These are phyloP conservation scores for Ilex asprella DNA, from an alignment of 257 asterid genomes.

Conservation along the genomic window DNA sequence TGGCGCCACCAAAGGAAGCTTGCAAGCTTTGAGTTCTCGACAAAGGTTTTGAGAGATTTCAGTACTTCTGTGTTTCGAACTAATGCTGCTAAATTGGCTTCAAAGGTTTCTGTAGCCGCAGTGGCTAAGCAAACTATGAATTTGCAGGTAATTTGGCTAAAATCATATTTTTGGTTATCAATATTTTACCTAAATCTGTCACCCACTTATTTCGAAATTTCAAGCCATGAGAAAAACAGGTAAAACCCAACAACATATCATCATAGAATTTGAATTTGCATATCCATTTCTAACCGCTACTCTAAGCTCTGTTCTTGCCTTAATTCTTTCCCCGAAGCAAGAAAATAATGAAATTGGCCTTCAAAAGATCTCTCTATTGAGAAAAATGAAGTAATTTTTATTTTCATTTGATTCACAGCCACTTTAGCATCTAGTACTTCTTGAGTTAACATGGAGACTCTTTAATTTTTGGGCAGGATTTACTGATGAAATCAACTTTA, in stretches of 20 bases:
- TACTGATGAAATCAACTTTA: constrained; percentile 58
- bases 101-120: constrained; percentile 26
- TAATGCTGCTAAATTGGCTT: constrained; percentile 42
- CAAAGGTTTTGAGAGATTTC: constrained; percentile 47
- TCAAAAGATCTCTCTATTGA: background rate
- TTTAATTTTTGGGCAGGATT: constrained; percentile 30
- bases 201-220: background rate
- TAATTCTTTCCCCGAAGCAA: background rate
- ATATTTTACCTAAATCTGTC: background rate
- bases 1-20: constrained; percentile 62
- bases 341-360: background rate
- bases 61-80: constrained; percentile 50
- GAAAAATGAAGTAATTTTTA: background rate
- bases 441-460: background rate
- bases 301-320: background rate
- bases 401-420: background rate
- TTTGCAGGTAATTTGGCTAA: constrained; percentile 29
- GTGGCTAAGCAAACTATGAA: constrained; percentile 31
- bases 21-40: constrained; percentile 61
- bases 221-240: background rate
- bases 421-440: background rate
- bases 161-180: background rate
- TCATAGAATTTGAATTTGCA: background rate
- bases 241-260: background rate
- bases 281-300: background rate